Evolutionary conservation across 2,329 filamentous ascomycete species (phyloP).

Genomic region (Raffaelea arxii): DNA sequence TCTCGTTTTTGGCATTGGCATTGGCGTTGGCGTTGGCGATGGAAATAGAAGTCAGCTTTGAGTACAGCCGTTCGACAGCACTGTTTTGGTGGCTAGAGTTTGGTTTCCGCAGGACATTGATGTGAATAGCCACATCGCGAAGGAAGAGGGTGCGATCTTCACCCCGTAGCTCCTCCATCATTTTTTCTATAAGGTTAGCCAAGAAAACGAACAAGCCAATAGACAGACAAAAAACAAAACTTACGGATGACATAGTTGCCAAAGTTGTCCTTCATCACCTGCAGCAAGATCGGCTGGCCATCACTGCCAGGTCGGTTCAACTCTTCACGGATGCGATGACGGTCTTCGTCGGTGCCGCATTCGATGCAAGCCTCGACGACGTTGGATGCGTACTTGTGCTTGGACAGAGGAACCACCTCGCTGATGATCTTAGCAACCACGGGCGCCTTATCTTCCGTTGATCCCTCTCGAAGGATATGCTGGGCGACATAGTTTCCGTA

Average conservation of each 20-base stretch:
- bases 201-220: background rate
- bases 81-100: slow-evolving; percentile 57
- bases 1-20: slow-evolving; percentile 22
- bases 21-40: slow-evolving; percentile 27
- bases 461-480: slow-evolving; percentile 75
- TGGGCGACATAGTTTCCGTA: slow-evolving; percentile 97
- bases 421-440: slow-evolving; percentile 67
- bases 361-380: slow-evolving; percentile 91
- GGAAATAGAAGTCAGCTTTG: too few relatives aligned
- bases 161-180: slow-evolving; percentile 55
- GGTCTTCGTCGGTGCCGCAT: slow-evolving; percentile 58
- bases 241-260: slow-evolving; percentile 96
- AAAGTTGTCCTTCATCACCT: slow-evolving; percentile 80
- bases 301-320: slow-evolving; percentile 51
- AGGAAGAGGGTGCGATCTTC: slow-evolving; percentile 50
- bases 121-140: slow-evolving; percentile 53
- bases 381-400: slow-evolving; percentile 95
- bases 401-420: slow-evolving; percentile 67
- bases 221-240: slow-evolving; percentile 25
- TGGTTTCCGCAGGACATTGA: slow-evolving; percentile 52
- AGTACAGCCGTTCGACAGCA: slow-evolving; percentile 52
- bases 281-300: slow-evolving; percentile 60
- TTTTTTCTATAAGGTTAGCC: slow-evolving; percentile 54
- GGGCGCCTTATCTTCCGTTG: slow-evolving; percentile 58
- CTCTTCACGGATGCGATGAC: slow-evolving; percentile 55